A percentile compares a stretch with the other conserved stretches of the same genome.
These are phyloP conservation scores for Pyrenophora graminea DNA, from an alignment of 2,329 filamentous ascomycete species.

Conservation along the genomic window DNA sequence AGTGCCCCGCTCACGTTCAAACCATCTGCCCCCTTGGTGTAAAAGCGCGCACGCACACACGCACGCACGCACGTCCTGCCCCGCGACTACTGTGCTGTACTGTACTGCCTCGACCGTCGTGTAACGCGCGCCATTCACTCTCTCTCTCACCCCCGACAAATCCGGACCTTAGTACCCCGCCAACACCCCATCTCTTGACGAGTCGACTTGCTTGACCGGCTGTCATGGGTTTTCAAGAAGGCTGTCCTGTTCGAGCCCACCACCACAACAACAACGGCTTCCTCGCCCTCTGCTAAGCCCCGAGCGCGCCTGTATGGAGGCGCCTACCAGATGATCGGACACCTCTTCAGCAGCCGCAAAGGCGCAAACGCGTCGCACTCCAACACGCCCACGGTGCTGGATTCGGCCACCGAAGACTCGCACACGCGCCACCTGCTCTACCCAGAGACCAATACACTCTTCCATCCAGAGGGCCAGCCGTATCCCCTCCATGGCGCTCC, in stretches of 20 bases:
- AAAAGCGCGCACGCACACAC: too few species aligned
- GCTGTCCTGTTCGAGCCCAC: slow-evolving; percentile 27
- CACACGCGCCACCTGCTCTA: slow-evolving; percentile 50
- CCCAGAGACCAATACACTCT: slow-evolving; percentile 43
- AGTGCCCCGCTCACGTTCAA: too few species aligned
- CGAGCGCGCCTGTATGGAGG: slow-evolving; percentile 17
- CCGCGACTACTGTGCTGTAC: background rate
- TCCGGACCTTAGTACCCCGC: background rate
- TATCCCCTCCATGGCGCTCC: slow-evolving; percentile 40
- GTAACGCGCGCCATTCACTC: slow-evolving; percentile 14
- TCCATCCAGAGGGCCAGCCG: slow-evolving; percentile 44
- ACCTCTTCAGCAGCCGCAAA: slow-evolving; percentile 47
- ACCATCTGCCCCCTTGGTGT: too few species aligned
- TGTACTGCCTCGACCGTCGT: slow-evolving; percentile 3
- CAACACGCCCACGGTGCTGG: slow-evolving; percentile 35
- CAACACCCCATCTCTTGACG: background rate
- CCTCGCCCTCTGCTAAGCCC: slow-evolving; percentile 21
- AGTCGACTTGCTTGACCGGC: slow-evolving; percentile 6
- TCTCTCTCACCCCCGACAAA: background rate
- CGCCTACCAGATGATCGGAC: slow-evolving; percentile 45
- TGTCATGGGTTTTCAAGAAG: slow-evolving; percentile 38
- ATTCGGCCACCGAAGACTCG: slow-evolving; percentile 47
- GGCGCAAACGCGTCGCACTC: slow-evolving; percentile 29
- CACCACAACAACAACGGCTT: slow-evolving; percentile 16
- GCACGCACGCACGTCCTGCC: background rate